Evolutionary conservation across 2,329 filamentous ascomycete genomes (phyloP).

Genomic region (Aspergillus transmontanensis): DNA sequence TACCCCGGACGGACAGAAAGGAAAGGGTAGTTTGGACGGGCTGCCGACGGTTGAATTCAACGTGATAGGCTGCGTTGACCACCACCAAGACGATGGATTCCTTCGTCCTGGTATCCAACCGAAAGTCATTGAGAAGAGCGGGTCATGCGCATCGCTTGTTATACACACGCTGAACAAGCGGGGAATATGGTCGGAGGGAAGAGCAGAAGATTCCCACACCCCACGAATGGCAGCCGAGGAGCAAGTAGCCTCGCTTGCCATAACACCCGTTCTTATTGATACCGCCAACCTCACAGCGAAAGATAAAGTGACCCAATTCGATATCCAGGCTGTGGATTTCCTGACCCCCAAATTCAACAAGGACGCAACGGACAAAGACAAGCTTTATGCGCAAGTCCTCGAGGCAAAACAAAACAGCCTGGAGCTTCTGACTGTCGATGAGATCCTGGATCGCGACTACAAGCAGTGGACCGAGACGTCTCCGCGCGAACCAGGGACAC

Average conservation of each 20-base stretch:
- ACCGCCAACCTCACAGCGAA: constrained; percentile 48
- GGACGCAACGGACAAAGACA: constrained; percentile 15
- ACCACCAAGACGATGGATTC: constrained; percentile 62
- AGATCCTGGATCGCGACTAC: constrained; percentile 64
- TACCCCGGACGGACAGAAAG: constrained; percentile 49
- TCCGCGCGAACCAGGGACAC: constrained; percentile 28
- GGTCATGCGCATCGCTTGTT: constrained; percentile 63
- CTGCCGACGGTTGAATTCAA: constrained; percentile 46
- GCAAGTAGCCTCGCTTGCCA: constrained; percentile 41
- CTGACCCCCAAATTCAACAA: constrained; percentile 4
- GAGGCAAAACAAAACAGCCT: constrained; percentile 59
- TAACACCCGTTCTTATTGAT: constrained; percentile 48
- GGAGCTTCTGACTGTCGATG: constrained; percentile 53
- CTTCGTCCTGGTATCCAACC: constrained; percentile 51
- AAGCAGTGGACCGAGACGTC: constrained; percentile 60
- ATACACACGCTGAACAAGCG: constrained; percentile 53
- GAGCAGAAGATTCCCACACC: constrained; percentile 28
- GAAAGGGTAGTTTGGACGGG: constrained; percentile 50
- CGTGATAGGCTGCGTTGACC: constrained; percentile 61
- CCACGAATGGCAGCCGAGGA: constrained; percentile 41
- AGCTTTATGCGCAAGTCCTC: constrained; percentile 56
- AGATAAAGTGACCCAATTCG: constrained; percentile 51
- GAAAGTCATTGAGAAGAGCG: constrained; percentile 56
- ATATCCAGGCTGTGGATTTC: constrained; percentile 12
- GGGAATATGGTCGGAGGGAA: constrained; percentile 38